A percentile compares a stretch with the other conserved stretches of the same genome.
Evolutionary conservation across 805 yeast species (phyloP).

Genomic region (Saturnispora bothae): DNA sequence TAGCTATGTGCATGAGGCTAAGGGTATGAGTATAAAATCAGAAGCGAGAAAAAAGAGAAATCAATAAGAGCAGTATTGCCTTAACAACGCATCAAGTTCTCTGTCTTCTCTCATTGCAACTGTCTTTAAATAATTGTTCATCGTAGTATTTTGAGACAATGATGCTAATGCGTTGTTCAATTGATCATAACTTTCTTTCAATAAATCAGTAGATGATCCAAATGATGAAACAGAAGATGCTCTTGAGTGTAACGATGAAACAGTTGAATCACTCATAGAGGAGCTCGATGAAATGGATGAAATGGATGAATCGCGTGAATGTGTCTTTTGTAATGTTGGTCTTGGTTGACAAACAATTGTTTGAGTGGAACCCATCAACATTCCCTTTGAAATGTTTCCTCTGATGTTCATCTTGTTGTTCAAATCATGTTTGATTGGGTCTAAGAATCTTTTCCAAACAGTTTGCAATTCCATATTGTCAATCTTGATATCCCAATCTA

Average conservation of each 20-base stretch:
- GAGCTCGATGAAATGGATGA: slow-evolving; percentile 12
- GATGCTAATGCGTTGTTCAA: slow-evolving; percentile 7
- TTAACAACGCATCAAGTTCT: slow-evolving; percentile 25
- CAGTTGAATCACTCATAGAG: not conserved
- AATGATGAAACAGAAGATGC: slow-evolving; percentile 26
- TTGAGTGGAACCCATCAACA: slow-evolving; percentile 23
- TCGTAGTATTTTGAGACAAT: slow-evolving; percentile 16
- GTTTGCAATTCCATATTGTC: slow-evolving; percentile 33
- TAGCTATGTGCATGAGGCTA: too few relatives aligned
- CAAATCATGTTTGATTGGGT: slow-evolving; percentile 36
- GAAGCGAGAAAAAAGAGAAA: too few relatives aligned
- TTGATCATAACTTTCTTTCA: slow-evolving; percentile 4
- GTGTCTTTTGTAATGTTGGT: slow-evolving; percentile 8
- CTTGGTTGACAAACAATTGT: slow-evolving; percentile 19
- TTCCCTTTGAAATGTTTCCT: slow-evolving; percentile 21
- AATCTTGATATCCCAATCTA: slow-evolving; percentile 60
- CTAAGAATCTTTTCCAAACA: slow-evolving; percentile 36
- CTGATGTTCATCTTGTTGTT: slow-evolving; percentile 25
- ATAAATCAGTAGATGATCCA: slow-evolving; percentile 16
- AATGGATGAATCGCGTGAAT: slow-evolving; percentile 2
- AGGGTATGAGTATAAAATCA: too few relatives aligned
- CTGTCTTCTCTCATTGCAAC: slow-evolving; percentile 27
- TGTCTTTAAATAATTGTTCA: slow-evolving; percentile 22
- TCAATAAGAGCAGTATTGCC: slow-evolving; percentile 27
- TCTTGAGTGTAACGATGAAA: slow-evolving; percentile 22